Evolutionary conservation across 352 stramenopile species (phyloP).

Genomic region (Globisporangium echinulatum): DNA sequence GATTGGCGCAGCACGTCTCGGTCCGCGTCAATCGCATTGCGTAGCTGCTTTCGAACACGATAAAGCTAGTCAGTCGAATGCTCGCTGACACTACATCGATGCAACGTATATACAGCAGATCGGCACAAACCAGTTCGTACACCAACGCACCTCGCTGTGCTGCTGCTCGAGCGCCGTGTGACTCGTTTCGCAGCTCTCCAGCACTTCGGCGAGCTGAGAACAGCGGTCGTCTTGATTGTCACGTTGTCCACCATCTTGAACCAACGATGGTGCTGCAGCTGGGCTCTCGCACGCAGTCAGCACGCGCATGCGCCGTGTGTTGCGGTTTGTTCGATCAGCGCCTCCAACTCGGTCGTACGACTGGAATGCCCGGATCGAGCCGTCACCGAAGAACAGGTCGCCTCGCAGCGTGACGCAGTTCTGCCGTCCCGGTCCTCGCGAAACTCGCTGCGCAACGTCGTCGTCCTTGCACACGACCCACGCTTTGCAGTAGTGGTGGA

Average conservation of each 20-base stretch:
- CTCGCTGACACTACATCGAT: too few relatives aligned
- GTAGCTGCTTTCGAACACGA: neutral
- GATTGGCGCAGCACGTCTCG: neutral
- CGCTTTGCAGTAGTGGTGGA: conserved; percentile 16
- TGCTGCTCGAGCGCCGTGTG: neutral
- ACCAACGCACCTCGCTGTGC: neutral
- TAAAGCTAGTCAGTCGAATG: neutral
- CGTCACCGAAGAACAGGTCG: conserved; percentile 23
- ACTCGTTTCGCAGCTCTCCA: neutral
- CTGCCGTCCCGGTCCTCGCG: neutral
- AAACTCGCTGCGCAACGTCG: conserved; percentile 10
- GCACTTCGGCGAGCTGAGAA: neutral
- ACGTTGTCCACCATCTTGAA: neutral
- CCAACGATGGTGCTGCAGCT: neutral
- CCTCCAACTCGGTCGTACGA: neutral
- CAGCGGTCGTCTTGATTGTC: neutral
- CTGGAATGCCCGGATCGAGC: conserved; percentile 19
- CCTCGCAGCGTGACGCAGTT: conserved; percentile 20
- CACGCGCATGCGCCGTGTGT: neutral
- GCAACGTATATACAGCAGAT: too few relatives aligned
- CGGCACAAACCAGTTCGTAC: neutral
- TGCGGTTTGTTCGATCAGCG: neutral
- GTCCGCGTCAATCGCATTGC: neutral
- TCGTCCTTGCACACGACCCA: conserved; percentile 16
- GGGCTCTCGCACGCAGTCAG: neutral